Evolutionary conservation across 2,329 filamentous ascomycete genomes (phyloP).

Genomic region (Paraphoma sp.): DNA sequence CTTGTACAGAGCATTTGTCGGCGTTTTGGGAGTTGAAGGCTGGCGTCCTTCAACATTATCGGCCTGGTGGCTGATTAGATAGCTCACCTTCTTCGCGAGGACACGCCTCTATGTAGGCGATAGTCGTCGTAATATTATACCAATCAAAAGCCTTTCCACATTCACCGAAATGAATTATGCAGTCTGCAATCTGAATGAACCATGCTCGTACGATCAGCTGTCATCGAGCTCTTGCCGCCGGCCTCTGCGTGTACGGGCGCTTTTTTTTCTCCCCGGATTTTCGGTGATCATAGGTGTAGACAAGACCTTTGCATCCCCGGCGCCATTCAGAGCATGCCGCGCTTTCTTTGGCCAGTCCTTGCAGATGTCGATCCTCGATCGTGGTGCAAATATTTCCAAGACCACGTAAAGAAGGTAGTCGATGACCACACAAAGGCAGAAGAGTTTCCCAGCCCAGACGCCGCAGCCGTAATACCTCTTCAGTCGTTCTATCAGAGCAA

Average conservation of each 20-base stretch:
- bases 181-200: background rate
- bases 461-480: slow-evolving; percentile 98
- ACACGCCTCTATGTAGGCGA: slow-evolving; percentile 17
- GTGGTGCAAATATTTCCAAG: slow-evolving; percentile 84
- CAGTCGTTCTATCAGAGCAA: slow-evolving; percentile 90
- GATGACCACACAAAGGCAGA: slow-evolving; percentile 91
- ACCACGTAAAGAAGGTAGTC: slow-evolving; percentile 92
- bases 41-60: slow-evolving; percentile 15
- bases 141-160: slow-evolving; percentile 6
- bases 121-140: slow-evolving; percentile 30
- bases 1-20: slow-evolving; percentile 42
- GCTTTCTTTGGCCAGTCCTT: slow-evolving; percentile 88
- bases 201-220: slow-evolving; percentile 5
- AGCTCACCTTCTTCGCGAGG: slow-evolving; percentile 26
- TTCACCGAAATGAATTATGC: background rate
- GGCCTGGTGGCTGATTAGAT: slow-evolving; percentile 23
- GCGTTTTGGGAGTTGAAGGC: slow-evolving; percentile 31
- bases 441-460: slow-evolving; percentile 97
- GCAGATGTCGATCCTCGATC: slow-evolving; percentile 85
- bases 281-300: background rate
- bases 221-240: slow-evolving; percentile 27
- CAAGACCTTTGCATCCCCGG: background rate
- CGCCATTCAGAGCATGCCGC: slow-evolving; percentile 5
- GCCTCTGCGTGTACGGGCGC: slow-evolving; percentile 34
- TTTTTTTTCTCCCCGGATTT: slow-evolving; percentile 30